Evolutionary conservation across 257 asterid species (phyloP).

Genomic region (Petunia axillaris): DNA sequence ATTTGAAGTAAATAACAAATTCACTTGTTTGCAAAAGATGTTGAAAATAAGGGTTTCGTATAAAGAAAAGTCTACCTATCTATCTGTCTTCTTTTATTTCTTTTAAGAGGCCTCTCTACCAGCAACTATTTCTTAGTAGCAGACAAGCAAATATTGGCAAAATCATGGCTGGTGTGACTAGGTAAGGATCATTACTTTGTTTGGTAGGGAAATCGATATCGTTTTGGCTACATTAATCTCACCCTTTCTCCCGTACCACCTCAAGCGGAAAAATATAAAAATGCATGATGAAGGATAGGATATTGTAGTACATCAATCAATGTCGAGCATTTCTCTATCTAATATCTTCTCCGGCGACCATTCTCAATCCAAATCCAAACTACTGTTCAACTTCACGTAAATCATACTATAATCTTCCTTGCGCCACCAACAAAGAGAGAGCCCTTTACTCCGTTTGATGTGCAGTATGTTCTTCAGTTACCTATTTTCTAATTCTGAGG

Average conservation of each 20-base stretch:
- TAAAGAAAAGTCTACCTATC: no score
- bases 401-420: background rate
- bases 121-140: background rate
- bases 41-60: background rate
- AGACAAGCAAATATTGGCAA: background rate
- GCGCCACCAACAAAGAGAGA: background rate
- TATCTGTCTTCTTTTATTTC: constrained; percentile 1
- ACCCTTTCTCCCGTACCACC: background rate
- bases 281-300: background rate
- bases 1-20: background rate
- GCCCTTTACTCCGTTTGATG: background rate
- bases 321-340: background rate
- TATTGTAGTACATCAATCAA: constrained; percentile 5
- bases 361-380: constrained; percentile 16
- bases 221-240: background rate
- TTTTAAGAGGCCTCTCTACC: background rate
- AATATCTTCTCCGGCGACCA: background rate
- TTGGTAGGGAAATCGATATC: background rate
- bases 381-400: background rate
- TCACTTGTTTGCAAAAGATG: background rate
- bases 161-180: background rate
- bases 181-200: background rate
- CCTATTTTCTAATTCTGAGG: background rate
- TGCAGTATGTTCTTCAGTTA: constrained; percentile 12
- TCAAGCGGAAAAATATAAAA: background rate